phyloP scores from a whole-genome alignment of 192 early-diverging fungal genomes.

The Spinellus fusiger region DNA sequence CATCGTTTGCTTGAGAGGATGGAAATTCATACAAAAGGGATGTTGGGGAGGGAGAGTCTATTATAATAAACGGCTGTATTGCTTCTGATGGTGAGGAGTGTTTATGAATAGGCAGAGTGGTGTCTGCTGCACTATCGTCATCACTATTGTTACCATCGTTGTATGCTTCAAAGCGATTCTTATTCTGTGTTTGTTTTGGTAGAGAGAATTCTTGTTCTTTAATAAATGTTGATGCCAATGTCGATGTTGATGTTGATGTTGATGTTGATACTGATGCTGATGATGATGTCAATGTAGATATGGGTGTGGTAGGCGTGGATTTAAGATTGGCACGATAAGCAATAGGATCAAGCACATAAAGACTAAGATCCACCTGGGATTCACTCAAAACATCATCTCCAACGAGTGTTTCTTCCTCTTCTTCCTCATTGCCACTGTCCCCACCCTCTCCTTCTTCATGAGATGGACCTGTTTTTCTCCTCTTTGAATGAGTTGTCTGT shows the following conservation, averaged over 20 bases:
- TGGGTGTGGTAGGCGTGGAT: not conserved
- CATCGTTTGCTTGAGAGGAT: not conserved
- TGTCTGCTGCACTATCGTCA: not conserved
- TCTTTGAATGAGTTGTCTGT: not conserved
- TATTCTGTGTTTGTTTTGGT: too few relatives aligned
- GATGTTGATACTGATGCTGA: not conserved
- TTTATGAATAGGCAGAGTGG: not conserved
- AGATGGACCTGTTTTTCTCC: too few relatives aligned
- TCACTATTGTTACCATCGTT: not conserved
- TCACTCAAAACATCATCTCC: not conserved
- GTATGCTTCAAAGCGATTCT: too few relatives aligned
- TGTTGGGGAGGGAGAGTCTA: not conserved
- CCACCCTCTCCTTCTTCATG: not conserved
- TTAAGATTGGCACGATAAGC: not conserved
- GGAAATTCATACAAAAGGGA: not conserved
- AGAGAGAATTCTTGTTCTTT: not conserved
- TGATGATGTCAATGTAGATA: not conserved
- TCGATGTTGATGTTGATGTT: not conserved
- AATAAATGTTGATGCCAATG: not conserved
- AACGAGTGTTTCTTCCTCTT: not conserved
- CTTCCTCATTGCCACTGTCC: not conserved
- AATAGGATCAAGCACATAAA: constrained; percentile 7
- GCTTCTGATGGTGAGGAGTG: not conserved
- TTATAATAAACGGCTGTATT: not conserved
- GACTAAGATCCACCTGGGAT: constrained; percentile 3